These are phyloP conservation scores for Saturnispora hagleri DNA, from an alignment of 805 yeast genomes.

Conservation along the genomic window DNA sequence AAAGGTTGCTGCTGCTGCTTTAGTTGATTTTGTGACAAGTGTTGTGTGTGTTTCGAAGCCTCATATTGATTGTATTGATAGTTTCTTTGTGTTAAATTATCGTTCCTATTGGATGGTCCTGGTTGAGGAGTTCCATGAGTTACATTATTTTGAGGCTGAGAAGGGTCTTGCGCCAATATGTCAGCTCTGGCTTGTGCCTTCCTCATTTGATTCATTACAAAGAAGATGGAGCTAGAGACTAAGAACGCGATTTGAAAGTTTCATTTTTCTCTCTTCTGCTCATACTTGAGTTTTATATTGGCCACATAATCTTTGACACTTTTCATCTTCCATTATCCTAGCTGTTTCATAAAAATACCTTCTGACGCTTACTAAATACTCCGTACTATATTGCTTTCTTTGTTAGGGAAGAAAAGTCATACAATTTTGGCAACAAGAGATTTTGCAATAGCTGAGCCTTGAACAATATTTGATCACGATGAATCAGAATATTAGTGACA, in stretches of 20 bases:
- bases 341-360: too few relatives aligned
- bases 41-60: neutral
- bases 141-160: neutral
- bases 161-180: conserved; percentile 15
- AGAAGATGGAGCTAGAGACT: neutral
- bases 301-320: too few relatives aligned
- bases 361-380: too few relatives aligned
- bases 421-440: neutral
- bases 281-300: neutral
- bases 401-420: too few relatives aligned
- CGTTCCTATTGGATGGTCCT: neutral
- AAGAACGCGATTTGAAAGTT: neutral
- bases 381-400: too few relatives aligned
- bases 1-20: neutral
- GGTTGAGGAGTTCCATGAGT: neutral
- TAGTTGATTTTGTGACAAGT: neutral
- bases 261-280: neutral
- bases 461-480: neutral
- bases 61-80: neutral
- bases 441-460: neutral
- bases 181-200: conserved; percentile 21
- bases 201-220: conserved; percentile 7
- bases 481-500: neutral
- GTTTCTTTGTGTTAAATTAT: neutral
- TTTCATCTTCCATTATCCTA: too few relatives aligned